Percentiles rank a stretch among this genome's conserved stretches.
Evolutionary conservation across 1,284 basidiomycete species (phyloP).

Genomic region (Tilletia horrida): DNA sequence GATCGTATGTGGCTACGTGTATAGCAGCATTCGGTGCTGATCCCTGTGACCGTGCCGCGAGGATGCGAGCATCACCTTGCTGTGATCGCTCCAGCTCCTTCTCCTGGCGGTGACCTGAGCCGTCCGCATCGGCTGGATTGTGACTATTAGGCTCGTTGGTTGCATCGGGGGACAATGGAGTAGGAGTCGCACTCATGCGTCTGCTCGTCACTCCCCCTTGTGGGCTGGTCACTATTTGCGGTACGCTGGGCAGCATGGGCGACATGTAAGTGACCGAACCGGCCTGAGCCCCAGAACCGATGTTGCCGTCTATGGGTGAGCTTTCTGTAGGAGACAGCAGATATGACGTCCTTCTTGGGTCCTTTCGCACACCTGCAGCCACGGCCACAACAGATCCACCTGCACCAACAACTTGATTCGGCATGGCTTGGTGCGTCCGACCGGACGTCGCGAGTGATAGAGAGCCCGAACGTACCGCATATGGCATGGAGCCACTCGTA

Average conservation of each 20-base stretch:
- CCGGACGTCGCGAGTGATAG: slow-evolving; percentile 1
- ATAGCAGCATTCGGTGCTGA: neutral
- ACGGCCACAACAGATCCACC: neutral
- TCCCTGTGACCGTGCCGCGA: neutral
- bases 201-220: slow-evolving; percentile 42
- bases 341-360: slow-evolving; percentile 6
- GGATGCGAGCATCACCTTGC: too few species aligned
- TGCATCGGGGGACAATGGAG: too few species aligned
- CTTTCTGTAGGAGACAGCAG: slow-evolving; percentile 2
- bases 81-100: neutral
- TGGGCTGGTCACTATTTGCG: slow-evolving; percentile 41
- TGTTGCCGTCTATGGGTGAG: neutral
- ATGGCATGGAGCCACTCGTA: neutral
- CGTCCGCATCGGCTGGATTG: neutral
- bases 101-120: neutral
- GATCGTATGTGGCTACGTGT: neutral
- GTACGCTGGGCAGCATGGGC: slow-evolving; percentile 39
- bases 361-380: neutral
- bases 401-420: neutral
- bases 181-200: slow-evolving; percentile 24
- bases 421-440: neutral
- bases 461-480: neutral
- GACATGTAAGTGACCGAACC: slow-evolving; percentile 19
- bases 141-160: neutral
- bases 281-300: neutral